phyloP scores from a whole-genome alignment of 306 rosid species.

The Prunus fruticosa region DNA sequence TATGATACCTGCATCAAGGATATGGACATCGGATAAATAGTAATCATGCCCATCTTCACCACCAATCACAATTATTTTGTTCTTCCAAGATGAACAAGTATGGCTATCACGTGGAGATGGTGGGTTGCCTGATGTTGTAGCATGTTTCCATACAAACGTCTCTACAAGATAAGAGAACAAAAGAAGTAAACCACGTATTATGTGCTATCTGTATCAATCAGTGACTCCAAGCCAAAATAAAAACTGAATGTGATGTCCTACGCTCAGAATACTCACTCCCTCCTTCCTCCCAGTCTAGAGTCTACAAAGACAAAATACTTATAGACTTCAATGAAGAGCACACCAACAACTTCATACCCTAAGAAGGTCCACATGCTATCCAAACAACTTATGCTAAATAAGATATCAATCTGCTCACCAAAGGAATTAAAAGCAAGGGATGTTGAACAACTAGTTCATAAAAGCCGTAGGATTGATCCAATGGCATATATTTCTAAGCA shows the following conservation, averaged over 20 bases:
- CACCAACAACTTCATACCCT: neutral
- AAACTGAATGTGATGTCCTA: neutral
- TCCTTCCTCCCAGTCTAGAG: neutral
- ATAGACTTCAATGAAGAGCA: constrained; percentile 1
- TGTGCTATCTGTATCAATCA: neutral
- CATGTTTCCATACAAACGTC: constrained; percentile 86
- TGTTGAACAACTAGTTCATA: too few species aligned
- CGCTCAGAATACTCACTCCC: neutral
- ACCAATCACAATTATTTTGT: constrained; percentile 77
- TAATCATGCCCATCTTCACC: constrained; percentile 91
- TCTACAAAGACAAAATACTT: neutral
- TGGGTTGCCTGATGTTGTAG: constrained; percentile 72
- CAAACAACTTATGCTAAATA: neutral
- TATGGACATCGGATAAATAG: constrained; percentile 91
- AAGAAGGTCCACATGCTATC: neutral
- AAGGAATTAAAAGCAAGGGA: too few species aligned
- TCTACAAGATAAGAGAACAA: constrained; percentile 47
- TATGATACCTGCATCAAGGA: constrained; percentile 80
- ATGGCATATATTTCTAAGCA: neutral
- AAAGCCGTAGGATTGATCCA: neutral
- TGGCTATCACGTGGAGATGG: constrained; percentile 99
- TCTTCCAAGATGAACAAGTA: constrained; percentile 89
- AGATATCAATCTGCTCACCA: too few species aligned
- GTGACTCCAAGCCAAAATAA: neutral
- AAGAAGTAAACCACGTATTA: constrained; percentile 1